These are phyloP conservation scores for Tylopilus sp. DNA, from an alignment of 768 basidiomycete species.

Conservation along the genomic window DNA sequence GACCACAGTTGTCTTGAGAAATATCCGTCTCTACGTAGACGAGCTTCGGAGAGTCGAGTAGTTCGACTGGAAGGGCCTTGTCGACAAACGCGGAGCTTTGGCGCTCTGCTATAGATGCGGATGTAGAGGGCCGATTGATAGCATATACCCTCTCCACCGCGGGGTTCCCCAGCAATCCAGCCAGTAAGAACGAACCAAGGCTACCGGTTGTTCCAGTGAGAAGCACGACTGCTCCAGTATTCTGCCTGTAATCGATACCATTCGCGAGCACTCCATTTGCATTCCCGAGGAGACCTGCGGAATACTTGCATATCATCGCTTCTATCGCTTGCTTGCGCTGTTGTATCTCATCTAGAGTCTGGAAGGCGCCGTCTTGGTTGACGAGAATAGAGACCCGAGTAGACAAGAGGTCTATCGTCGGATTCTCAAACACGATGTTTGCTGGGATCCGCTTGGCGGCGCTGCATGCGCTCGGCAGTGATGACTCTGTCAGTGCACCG, in stretches of 20 bases:
- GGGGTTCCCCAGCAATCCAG: conserved; percentile 24
- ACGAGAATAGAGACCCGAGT: not conserved
- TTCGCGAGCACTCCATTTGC: not conserved
- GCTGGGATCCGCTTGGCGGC: conserved; percentile 22
- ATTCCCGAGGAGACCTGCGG: not conserved
- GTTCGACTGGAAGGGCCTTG: conserved; percentile 29
- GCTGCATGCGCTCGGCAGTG: conserved; percentile 18
- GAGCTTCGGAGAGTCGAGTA: conserved; percentile 34
- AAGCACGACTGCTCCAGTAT: not conserved
- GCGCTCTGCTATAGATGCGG: conserved; percentile 18
- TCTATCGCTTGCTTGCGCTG: conserved; percentile 11
- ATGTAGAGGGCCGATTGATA: conserved; percentile 28
- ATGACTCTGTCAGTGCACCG: conserved; percentile 24
- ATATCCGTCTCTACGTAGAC: conserved; percentile 39
- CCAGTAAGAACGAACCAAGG: conserved; percentile 38
- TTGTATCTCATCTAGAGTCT: not conserved
- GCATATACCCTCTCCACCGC: conserved; percentile 33
- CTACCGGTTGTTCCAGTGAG: conserved; percentile 45
- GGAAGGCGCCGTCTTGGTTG: not conserved
- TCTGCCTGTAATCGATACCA: too few relatives aligned
- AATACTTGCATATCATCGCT: conserved; percentile 40
- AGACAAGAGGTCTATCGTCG: conserved; percentile 22
- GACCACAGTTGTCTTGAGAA: conserved; percentile 28
- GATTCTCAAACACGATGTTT: conserved; percentile 36
- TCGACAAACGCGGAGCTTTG: conserved; percentile 37